Percentiles rank a stretch among this genome's conserved stretches.
Conservation (phyloP, 805 yeast genomes). For the Cyberlindnera amylophila region DNA sequence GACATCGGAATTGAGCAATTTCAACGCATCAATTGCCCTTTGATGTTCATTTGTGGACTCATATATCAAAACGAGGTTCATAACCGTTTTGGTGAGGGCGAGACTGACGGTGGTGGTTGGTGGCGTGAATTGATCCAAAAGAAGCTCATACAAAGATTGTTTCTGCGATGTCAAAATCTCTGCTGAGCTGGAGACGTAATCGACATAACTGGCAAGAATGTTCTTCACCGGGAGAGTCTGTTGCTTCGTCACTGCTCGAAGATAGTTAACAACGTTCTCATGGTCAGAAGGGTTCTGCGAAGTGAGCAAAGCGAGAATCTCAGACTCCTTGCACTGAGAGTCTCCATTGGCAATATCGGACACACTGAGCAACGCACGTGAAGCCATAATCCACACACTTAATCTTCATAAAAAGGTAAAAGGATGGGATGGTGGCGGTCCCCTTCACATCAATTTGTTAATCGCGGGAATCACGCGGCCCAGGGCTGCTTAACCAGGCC, state of each 20-base stretch:
- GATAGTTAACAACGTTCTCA: conserved; percentile 8
- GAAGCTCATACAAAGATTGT: conserved; percentile 8
- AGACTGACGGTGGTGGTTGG: conserved; percentile 17
- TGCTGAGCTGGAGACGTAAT: conserved; percentile 1
- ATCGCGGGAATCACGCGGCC: no score
- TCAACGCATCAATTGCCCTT: conserved; percentile 11
- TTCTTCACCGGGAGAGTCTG: conserved; percentile 20
- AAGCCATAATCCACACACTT: conserved; percentile 11
- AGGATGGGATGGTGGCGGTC: no score
- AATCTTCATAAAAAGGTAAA: background rate
- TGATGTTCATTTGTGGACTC: conserved; percentile 8
- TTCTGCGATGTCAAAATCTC: background rate
- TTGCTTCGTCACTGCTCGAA: conserved; percentile 19
- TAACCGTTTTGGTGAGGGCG: conserved; percentile 13
- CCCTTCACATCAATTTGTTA: no score
- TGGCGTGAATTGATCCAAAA: conserved; percentile 18
- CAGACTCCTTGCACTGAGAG: conserved; percentile 14
- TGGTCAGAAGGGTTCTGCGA: conserved; percentile 3
- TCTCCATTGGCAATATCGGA: conserved; percentile 15
- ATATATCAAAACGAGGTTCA: conserved; percentile 13
- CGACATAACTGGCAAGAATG: conserved; percentile 13
- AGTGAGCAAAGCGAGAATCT: conserved; percentile 9
- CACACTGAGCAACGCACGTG: conserved; percentile 14
- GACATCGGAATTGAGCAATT: conserved; percentile 16
- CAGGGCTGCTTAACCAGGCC: no score